Conservation (phyloP, 1,284 basidiomycete genomes). For the Coniophora puteana region DNA sequence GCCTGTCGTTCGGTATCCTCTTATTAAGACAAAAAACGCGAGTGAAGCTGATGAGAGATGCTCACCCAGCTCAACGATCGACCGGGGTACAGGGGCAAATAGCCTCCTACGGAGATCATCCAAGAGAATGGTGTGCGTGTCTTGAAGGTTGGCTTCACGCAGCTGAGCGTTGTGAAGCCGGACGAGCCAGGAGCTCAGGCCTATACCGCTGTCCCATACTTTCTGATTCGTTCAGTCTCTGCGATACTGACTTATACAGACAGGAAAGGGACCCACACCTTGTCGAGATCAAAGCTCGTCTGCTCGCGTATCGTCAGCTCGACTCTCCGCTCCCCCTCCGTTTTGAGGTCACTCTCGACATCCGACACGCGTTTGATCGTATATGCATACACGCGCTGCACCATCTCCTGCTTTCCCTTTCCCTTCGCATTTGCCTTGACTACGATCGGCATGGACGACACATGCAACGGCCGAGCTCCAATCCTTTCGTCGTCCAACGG, state of each 20-base stretch:
- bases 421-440: conserved; percentile 33
- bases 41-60: not conserved
- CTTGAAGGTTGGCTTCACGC: too few relatives aligned
- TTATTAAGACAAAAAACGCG: too few relatives aligned
- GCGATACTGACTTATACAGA: too few relatives aligned
- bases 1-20: conserved; percentile 52
- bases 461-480: conserved; percentile 47
- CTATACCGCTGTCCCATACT: conserved; percentile 90
- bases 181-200: conserved; percentile 72
- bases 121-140: conserved; percentile 7
- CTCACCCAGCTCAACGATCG: conserved; percentile 67
- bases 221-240: conserved; percentile 51
- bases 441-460: conserved; percentile 63
- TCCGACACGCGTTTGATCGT: conserved; percentile 5
- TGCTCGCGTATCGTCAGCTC: conserved; percentile 65
- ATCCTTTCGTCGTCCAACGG: conserved; percentile 31
- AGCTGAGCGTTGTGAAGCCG: conserved; percentile 22
- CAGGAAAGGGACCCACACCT: too few relatives aligned
- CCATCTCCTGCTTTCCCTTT: conserved; percentile 63
- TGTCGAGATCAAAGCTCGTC: conserved; percentile 86
- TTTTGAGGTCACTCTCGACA: too few relatives aligned
- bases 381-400: conserved; percentile 52
- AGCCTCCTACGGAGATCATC: conserved; percentile 28
- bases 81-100: conserved; percentile 35
- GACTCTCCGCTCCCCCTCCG: conserved; percentile 16